Conservation (phyloP, 1,139 yeast genomes). For the Magnusiomyces paraingens region DNA sequence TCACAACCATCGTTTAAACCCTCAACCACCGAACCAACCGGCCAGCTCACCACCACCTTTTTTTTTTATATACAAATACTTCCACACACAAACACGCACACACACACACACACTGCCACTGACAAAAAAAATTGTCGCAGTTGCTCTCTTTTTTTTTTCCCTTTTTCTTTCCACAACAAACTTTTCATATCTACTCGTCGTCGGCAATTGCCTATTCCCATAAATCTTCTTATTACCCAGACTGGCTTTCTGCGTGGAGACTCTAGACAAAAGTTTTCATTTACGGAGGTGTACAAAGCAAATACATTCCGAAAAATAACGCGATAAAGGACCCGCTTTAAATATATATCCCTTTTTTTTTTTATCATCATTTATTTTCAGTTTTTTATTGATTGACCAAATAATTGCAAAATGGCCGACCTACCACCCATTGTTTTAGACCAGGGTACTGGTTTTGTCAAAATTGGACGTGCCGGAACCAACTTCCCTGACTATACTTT, state of each 20-base stretch:
- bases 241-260: background rate
- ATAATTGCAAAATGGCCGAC: conserved; percentile 13
- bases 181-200: background rate
- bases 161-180: background rate
- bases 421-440: conserved; percentile 50
- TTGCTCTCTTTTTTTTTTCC: background rate
- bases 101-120: too few species aligned
- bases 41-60: too few species aligned
- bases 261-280: too few species aligned
- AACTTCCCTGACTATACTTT: conserved; percentile 98
- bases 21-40: too few species aligned
- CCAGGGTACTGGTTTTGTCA: conserved; percentile 94
- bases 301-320: too few species aligned
- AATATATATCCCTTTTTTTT: background rate
- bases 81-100: too few species aligned
- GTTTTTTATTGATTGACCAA: background rate
- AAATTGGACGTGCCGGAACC: conserved; percentile 91
- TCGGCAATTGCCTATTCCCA: background rate
- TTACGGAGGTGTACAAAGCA: too few species aligned
- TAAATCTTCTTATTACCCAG: background rate
- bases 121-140: too few species aligned
- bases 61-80: too few species aligned
- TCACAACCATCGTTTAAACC: background rate
- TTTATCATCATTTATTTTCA: background rate
- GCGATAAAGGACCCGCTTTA: background rate